phyloP scores from a whole-genome alignment of 140 eudicot species.

The Cichorium intybus region DNA sequence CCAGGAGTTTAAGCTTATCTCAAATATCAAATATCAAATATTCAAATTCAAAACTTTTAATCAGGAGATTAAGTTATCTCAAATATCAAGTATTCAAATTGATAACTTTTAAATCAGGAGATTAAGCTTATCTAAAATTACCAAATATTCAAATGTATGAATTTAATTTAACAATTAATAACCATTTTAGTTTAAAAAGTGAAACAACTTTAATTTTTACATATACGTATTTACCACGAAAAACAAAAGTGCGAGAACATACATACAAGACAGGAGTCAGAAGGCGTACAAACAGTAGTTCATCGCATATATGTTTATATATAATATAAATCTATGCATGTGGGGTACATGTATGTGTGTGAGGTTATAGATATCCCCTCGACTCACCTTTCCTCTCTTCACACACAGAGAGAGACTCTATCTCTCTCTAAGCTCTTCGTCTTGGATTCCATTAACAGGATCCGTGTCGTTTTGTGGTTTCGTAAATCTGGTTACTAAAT shows the following conservation, averaged over 20 bases:
- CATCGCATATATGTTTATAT: not conserved
- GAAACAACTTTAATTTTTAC: not conserved
- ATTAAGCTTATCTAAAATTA: not conserved
- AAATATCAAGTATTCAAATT: not conserved
- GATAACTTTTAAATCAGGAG: not conserved
- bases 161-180: too few species aligned
- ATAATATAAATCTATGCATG: not conserved
- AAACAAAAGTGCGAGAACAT: constrained; percentile 19
- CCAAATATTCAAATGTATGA: not conserved
- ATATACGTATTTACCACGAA: not conserved
- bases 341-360: constrained; percentile 7
- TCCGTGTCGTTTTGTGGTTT: constrained; percentile 14
- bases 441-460: constrained; percentile 10
- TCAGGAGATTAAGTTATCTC: not conserved
- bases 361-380: constrained; percentile 16
- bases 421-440: not conserved
- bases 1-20: not conserved
- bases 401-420: not conserved
- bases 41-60: not conserved
- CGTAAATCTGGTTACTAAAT: constrained; percentile 15
- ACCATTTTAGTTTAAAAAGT: not conserved
- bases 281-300: not conserved
- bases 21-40: not conserved
- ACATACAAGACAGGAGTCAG: constrained; percentile 24
- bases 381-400: not conserved